Conservation (phyloP, 108 stramenopile genomes). For the Skeletonema grethae region DNA sequence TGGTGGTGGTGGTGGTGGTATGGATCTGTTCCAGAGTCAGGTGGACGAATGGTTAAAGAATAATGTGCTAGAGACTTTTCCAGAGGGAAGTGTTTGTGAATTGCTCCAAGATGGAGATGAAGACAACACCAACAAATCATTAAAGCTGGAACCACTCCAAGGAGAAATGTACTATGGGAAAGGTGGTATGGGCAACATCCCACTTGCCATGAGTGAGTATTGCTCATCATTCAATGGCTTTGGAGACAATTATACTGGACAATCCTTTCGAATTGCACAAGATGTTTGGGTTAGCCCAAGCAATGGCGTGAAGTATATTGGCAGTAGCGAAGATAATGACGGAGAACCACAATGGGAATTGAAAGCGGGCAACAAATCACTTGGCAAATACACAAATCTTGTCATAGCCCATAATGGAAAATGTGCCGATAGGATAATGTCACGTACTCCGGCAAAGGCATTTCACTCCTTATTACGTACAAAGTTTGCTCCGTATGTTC, state of each 20-base stretch:
- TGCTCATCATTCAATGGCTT: constrained; percentile 21
- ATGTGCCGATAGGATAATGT: constrained; percentile 90
- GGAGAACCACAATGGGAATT: constrained; percentile 56
- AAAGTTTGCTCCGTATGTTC: constrained; percentile 73
- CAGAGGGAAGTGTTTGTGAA: constrained; percentile 47
- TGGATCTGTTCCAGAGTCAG: constrained; percentile 57
- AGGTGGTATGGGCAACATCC: constrained; percentile 64
- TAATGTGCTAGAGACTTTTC: constrained; percentile 55
- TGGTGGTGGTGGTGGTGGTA: constrained; percentile 8
- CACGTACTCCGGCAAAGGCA: constrained; percentile 72
- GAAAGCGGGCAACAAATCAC: constrained; percentile 49
- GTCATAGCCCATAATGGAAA: constrained; percentile 91
- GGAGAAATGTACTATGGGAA: constrained; percentile 63
- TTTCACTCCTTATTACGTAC: constrained; percentile 68
- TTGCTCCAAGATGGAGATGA: constrained; percentile 8
- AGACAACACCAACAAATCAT: background rate
- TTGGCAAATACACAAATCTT: constrained; percentile 69
- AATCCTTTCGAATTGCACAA: constrained; percentile 50
- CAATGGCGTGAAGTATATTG: constrained; percentile 71
- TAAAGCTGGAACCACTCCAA: constrained; percentile 17
- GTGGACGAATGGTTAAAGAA: constrained; percentile 62
- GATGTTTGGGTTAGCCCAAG: constrained; percentile 86
- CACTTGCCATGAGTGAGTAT: constrained; percentile 44
- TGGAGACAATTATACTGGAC: constrained; percentile 8
- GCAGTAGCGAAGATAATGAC: constrained; percentile 4